Percentiles rank a stretch among this genome's conserved stretches.
These are phyloP conservation scores for Alternaria atra DNA, from an alignment of 2,329 filamentous ascomycete species.

Conservation along the genomic window DNA sequence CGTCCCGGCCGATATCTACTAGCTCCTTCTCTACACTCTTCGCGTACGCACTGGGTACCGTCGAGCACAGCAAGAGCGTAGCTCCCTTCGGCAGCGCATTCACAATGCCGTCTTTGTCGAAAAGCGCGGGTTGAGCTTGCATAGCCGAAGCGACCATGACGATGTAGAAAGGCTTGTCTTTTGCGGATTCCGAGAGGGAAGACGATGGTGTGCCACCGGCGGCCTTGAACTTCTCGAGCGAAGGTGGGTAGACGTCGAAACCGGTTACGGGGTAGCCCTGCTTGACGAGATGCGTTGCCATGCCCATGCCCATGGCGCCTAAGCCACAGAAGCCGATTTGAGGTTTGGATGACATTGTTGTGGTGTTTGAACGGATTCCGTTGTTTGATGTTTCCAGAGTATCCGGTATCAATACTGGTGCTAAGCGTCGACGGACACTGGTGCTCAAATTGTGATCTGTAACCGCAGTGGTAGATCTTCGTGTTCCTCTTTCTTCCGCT, in stretches of 20 bases:
- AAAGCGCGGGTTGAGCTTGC: slow-evolving; percentile 72
- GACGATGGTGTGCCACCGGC: slow-evolving; percentile 69
- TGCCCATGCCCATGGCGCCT: slow-evolving; percentile 83
- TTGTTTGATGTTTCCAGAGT: not conserved
- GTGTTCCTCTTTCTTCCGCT: not conserved
- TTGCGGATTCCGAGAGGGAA: slow-evolving; percentile 69
- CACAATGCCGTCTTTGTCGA: slow-evolving; percentile 64
- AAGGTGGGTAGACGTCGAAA: slow-evolving; percentile 74
- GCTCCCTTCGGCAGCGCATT: slow-evolving; percentile 64
- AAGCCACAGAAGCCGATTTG: slow-evolving; percentile 75
- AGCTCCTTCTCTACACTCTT: slow-evolving; percentile 68
- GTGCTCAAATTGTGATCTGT: not conserved
- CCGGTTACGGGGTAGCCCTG: slow-evolving; percentile 73
- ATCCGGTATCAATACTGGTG: not conserved
- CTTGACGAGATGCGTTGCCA: slow-evolving; percentile 77
- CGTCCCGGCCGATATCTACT: slow-evolving; percentile 63
- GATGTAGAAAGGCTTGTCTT: slow-evolving; percentile 68
- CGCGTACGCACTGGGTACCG: slow-evolving; percentile 73
- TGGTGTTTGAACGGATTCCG: not conserved
- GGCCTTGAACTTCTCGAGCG: slow-evolving; percentile 70
- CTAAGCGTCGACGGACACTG: not conserved
- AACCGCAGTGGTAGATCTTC: too few relatives aligned
- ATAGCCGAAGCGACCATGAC: slow-evolving; percentile 79
- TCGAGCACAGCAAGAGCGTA: slow-evolving; percentile 73
- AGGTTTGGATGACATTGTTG: slow-evolving; percentile 53